Percentiles rank a stretch among this genome's conserved stretches.
These are phyloP conservation scores for Sporisorium iseilematis-ciliati DNA, from an alignment of 1,284 basidiomycete genomes.

Conservation along the genomic window DNA sequence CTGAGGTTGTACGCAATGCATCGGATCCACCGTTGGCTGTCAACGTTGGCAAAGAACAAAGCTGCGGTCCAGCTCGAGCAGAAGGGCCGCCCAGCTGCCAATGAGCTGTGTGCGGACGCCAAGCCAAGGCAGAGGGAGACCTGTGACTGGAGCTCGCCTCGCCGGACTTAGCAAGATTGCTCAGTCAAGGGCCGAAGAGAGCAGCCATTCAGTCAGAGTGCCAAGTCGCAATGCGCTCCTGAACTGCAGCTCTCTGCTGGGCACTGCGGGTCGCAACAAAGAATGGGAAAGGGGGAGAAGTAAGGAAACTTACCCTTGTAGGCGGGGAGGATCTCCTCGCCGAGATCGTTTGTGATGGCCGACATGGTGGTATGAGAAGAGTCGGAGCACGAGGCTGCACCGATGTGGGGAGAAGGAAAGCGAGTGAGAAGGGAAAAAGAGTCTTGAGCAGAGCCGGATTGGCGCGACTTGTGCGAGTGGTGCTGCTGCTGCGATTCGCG, in stretches of 20 bases:
- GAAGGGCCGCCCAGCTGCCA: neutral
- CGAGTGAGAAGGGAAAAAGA: constrained; percentile 1
- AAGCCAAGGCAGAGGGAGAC: too few species aligned
- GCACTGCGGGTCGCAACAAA: too few species aligned
- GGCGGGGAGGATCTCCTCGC: constrained; percentile 61
- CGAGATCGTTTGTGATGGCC: constrained; percentile 55
- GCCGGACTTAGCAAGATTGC: too few species aligned
- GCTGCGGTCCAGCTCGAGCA: neutral
- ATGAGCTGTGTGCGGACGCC: too few species aligned
- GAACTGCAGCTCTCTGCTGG: neutral
- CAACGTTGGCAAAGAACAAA: neutral
- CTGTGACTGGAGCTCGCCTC: too few species aligned
- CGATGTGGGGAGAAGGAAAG: constrained; percentile 1
- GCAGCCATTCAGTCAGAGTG: too few species aligned
- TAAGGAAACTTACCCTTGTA: constrained; percentile 53
- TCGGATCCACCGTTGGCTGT: constrained; percentile 16
- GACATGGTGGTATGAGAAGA: constrained; percentile 40
- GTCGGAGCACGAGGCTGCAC: constrained; percentile 15
- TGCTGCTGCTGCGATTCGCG: constrained; percentile 11
- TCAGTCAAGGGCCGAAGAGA: too few species aligned
- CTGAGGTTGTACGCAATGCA: neutral
- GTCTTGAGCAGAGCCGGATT: constrained; percentile 9
- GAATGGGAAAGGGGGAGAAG: neutral
- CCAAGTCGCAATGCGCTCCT: too few species aligned
- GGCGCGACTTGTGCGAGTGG: constrained; percentile 11